Percentiles rank a stretch among this genome's conserved stretches.
Evolutionary conservation across 805 yeast species (phyloP).

Genomic region (Saccharomyces kudriavzevii): DNA sequence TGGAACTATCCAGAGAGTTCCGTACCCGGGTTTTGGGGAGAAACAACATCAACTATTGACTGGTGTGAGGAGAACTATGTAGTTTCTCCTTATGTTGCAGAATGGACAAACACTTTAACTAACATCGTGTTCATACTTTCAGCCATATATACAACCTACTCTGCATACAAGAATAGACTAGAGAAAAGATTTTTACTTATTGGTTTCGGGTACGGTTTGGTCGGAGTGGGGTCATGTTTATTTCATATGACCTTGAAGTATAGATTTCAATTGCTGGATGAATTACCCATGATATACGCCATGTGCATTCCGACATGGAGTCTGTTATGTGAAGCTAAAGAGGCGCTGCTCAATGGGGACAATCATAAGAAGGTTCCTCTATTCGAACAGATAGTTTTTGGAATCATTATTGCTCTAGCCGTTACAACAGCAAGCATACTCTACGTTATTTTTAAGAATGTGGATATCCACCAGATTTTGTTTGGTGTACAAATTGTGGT

Average conservation of each 20-base stretch:
- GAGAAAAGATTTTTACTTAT: conserved; percentile 64
- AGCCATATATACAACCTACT: conserved; percentile 53
- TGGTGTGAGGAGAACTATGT: conserved; percentile 98
- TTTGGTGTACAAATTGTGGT: conserved; percentile 70
- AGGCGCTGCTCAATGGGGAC: conserved; percentile 7
- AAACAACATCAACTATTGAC: conserved; percentile 82
- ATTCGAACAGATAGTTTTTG: conserved; percentile 9
- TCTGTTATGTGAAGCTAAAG: conserved; percentile 51
- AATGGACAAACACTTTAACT: conserved; percentile 76
- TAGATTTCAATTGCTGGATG: conserved; percentile 84
- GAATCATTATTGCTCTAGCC: conserved; percentile 8
- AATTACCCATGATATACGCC: conserved; percentile 93
- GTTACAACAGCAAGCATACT: conserved; percentile 30
- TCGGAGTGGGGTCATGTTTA: conserved; percentile 90
- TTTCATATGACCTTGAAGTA: conserved; percentile 91
- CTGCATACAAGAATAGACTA: conserved; percentile 50
- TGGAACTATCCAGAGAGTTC: conserved; percentile 47
- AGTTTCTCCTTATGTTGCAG: conserved; percentile 76
- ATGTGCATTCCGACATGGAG: conserved; percentile 91
- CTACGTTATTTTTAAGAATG: conserved; percentile 68
- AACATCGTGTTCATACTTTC: conserved; percentile 48
- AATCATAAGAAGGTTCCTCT: conserved; percentile 2
- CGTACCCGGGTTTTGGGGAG: conserved; percentile 61
- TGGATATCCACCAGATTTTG: conserved; percentile 81
- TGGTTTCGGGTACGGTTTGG: conserved; percentile 72